phyloP scores from a whole-genome alignment of 441 rosid genomes.

The Populus hybrid region DNA sequence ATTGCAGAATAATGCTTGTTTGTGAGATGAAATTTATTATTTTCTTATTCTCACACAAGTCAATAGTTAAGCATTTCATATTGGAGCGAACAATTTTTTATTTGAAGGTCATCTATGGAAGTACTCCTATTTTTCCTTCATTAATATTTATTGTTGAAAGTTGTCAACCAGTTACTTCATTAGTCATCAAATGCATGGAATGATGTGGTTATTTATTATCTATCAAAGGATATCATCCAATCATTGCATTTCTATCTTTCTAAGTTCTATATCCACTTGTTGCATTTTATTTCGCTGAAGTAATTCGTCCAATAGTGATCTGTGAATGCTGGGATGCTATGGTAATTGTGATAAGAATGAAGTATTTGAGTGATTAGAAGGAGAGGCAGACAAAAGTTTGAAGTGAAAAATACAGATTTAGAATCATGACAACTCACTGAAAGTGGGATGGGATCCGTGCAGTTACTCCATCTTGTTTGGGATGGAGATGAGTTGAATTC shows the following conservation, averaged over 20 bases:
- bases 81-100: neutral
- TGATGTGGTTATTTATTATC: conserved; percentile 3
- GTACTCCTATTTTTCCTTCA: neutral
- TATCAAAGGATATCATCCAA: neutral
- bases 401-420: neutral
- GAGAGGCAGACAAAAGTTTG: neutral
- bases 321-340: neutral
- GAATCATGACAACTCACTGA: neutral
- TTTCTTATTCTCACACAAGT: neutral
- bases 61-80: neutral
- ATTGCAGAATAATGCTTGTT: neutral
- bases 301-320: neutral
- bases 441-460: neutral
- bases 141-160: conserved; percentile 6
- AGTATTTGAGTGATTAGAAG: neutral
- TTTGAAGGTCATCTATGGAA: conserved; percentile 1
- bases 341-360: neutral
- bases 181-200: neutral
- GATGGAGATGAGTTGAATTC: neutral
- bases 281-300: neutral
- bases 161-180: neutral
- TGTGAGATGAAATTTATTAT: neutral
- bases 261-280: neutral
- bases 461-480: neutral
- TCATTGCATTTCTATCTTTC: neutral